phyloP scores from a whole-genome alignment of 1,284 basidiomycete genomes.

The Fomitopsis pinicola region DNA sequence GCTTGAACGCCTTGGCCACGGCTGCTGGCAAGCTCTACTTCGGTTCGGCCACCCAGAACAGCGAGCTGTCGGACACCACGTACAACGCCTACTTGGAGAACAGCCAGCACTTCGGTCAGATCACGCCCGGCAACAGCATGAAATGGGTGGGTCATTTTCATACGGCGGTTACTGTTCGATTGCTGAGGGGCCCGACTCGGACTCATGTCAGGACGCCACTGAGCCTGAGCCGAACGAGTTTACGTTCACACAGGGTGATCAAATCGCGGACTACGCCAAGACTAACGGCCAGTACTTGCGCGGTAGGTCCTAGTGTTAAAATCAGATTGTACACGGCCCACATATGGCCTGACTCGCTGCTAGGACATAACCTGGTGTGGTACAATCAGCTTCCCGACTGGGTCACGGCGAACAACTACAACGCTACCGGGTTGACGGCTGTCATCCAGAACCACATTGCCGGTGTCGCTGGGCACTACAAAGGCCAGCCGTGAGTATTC shows the following conservation, averaged over 20 bases:
- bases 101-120: conserved; percentile 41
- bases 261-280: conserved; percentile 42
- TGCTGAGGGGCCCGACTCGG: neutral
- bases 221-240: conserved; percentile 47
- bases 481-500: conserved; percentile 41
- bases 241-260: conserved; percentile 42
- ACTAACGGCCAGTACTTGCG: conserved; percentile 34
- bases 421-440: conserved; percentile 36
- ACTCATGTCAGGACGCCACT: conserved; percentile 39
- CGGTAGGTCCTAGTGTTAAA: conserved; percentile 12
- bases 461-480: conserved; percentile 44
- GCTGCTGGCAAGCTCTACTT: conserved; percentile 53
- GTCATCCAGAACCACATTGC: conserved; percentile 43
- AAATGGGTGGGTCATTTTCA: conserved; percentile 40
- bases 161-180: no score
- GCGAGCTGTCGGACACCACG: conserved; percentile 41
- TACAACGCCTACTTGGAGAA: conserved; percentile 42
- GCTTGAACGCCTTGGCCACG: conserved; percentile 38
- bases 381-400: conserved; percentile 50
- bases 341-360: neutral
- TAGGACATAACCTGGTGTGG: conserved; percentile 51
- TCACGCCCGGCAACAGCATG: conserved; percentile 53
- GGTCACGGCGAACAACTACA: conserved; percentile 41
- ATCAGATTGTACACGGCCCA: no score
- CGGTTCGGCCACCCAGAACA: conserved; percentile 58